Evolutionary conservation across 2,329 filamentous ascomycete species (phyloP).

Genomic region (Monosporascus sp.): DNA sequence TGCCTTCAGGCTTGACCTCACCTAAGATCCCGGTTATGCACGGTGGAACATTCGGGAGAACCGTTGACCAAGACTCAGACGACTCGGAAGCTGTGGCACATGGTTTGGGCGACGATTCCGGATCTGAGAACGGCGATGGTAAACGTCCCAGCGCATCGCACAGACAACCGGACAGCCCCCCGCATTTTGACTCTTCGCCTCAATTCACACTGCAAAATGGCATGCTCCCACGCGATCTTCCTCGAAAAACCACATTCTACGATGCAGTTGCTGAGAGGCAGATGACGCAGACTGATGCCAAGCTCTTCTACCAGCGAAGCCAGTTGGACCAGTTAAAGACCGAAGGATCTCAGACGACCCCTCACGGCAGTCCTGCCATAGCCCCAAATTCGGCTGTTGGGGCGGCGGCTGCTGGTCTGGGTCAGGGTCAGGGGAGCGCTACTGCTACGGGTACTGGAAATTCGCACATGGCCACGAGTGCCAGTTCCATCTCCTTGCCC

Average conservation of each 20-base stretch:
- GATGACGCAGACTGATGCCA: slow-evolving; percentile 90
- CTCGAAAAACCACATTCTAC: slow-evolving; percentile 78
- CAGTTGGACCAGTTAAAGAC: slow-evolving; percentile 53
- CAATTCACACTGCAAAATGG: slow-evolving; percentile 37
- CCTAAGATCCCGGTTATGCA: slow-evolving; percentile 26
- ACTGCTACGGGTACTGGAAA: slow-evolving; percentile 16
- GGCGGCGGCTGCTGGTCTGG: slow-evolving; percentile 8
- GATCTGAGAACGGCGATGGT: slow-evolving; percentile 22
- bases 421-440: slow-evolving; percentile 8
- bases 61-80: slow-evolving; percentile 31
- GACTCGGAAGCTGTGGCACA: slow-evolving; percentile 29
- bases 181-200: slow-evolving; percentile 24
- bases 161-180: slow-evolving; percentile 14
- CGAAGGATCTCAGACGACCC: slow-evolving; percentile 33
- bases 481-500: slow-evolving; percentile 21
- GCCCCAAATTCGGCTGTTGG: not conserved
- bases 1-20: slow-evolving; percentile 27
- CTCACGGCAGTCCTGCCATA: slow-evolving; percentile 42
- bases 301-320: slow-evolving; percentile 90
- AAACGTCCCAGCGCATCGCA: slow-evolving; percentile 4
- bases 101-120: slow-evolving; percentile 27
- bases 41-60: slow-evolving; percentile 9
- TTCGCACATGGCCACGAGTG: slow-evolving; percentile 16
- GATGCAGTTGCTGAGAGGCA: slow-evolving; percentile 91
- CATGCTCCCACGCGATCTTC: slow-evolving; percentile 56